These are phyloP conservation scores for Arthrobotrys pseudoclavata DNA, from an alignment of 2,329 filamentous ascomycete genomes.

Conservation along the genomic window DNA sequence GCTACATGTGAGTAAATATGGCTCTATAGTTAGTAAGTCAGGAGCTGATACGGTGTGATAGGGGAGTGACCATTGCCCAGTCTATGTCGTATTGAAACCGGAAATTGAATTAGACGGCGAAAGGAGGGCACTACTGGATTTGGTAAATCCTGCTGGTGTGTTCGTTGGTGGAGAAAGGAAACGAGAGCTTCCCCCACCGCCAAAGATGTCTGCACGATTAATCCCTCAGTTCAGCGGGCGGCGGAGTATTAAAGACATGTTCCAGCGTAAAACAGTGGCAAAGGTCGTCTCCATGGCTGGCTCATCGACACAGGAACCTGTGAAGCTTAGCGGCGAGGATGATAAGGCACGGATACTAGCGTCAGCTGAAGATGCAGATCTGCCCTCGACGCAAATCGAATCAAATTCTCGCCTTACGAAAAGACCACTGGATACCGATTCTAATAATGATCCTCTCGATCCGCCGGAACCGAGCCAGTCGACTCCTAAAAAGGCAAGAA, in stretches of 20 bases:
- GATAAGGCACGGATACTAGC: conserved; percentile 62
- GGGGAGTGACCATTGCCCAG: conserved; percentile 96
- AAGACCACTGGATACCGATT: conserved; percentile 4
- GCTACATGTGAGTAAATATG: conserved; percentile 72
- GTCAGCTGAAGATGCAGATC: conserved; percentile 26
- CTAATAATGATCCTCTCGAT: neutral
- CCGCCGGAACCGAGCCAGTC: conserved; percentile 14
- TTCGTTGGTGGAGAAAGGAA: conserved; percentile 77
- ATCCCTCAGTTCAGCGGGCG: conserved; percentile 90
- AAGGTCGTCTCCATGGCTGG: conserved; percentile 67
- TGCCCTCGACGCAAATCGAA: conserved; percentile 68
- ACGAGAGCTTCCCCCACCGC: conserved; percentile 74
- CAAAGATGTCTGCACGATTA: conserved; percentile 82
- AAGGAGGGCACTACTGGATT: conserved; percentile 74
- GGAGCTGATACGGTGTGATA: conserved; percentile 64
- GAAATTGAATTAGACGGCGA: conserved; percentile 70
- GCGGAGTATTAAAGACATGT: conserved; percentile 93
- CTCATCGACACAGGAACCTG: conserved; percentile 46
- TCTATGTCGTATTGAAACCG: conserved; percentile 81
- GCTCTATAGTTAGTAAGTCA: neutral
- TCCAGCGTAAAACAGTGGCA: conserved; percentile 69
- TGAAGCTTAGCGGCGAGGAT: conserved; percentile 49
- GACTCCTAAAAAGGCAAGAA: conserved; percentile 46
- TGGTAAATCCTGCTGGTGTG: conserved; percentile 82
- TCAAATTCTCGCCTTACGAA: conserved; percentile 67